Percentiles rank a stretch among this genome's conserved stretches.
phyloP scores from a whole-genome alignment of 371 early-diverging fungal species.

The Actinomortierella ambigua region DNA sequence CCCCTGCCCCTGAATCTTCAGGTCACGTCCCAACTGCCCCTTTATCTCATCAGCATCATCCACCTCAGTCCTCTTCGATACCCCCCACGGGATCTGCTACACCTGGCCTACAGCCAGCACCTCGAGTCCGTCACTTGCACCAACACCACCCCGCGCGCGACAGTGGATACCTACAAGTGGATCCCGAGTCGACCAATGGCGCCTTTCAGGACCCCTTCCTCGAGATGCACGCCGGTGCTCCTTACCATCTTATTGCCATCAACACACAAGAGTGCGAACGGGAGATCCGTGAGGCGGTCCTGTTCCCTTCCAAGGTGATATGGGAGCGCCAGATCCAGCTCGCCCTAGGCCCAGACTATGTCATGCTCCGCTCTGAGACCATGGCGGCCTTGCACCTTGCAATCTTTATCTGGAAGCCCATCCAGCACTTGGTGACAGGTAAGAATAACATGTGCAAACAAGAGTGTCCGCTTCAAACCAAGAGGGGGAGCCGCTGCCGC shows the following conservation, averaged over 20 bases:
- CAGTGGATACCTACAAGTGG: conserved; percentile 3
- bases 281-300: conserved; percentile 61
- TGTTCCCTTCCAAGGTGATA: conserved; percentile 63
- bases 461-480: neutral
- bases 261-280: conserved; percentile 81
- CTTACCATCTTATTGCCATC: conserved; percentile 70
- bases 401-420: conserved; percentile 67
- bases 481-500: too few relatives aligned
- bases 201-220: conserved; percentile 43
- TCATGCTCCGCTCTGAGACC: conserved; percentile 60
- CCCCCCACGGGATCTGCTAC: neutral
- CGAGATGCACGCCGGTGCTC: conserved; percentile 43
- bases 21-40: too few relatives aligned
- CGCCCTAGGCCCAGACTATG: conserved; percentile 56
- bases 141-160: conserved; percentile 3
- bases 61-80: neutral
- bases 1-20: too few relatives aligned
- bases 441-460: neutral
- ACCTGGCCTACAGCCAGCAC: neutral
- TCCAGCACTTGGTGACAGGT: conserved; percentile 55
- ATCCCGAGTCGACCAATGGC: conserved; percentile 6
- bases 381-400: conserved; percentile 74
- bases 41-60: too few relatives aligned
- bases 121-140: neutral
- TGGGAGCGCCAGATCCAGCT: conserved; percentile 64